These are phyloP conservation scores for Macrophomina phaseolina DNA, from an alignment of 2,329 filamentous ascomycete genomes.

Conservation along the genomic window DNA sequence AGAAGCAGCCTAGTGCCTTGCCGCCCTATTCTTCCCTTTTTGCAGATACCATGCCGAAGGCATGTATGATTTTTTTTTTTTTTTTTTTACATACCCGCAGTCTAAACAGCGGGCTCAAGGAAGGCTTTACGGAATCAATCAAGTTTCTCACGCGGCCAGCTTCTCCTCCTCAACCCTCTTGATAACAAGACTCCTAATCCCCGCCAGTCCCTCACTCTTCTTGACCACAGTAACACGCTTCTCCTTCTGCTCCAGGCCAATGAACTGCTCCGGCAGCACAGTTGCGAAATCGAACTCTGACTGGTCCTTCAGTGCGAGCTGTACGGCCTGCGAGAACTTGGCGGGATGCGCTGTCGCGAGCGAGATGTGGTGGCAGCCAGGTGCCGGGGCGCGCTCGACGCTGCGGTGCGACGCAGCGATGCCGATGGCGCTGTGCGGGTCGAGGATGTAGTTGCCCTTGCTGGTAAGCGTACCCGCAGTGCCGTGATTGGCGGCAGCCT, in stretches of 20 bases:
- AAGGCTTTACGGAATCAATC: too few relatives aligned
- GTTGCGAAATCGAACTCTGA: conserved; percentile 77
- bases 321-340: conserved; percentile 88
- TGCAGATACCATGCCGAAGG: too few relatives aligned
- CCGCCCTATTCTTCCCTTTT: too few relatives aligned
- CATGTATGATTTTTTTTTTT: too few relatives aligned
- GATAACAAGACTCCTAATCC: conserved; percentile 76
- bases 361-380: conserved; percentile 70
- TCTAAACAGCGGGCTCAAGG: too few relatives aligned
- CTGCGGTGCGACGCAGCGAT: conserved; percentile 77
- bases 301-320: conserved; percentile 74
- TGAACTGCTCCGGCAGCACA: conserved; percentile 81
- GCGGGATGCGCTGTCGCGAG: conserved; percentile 94
- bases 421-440: conserved; percentile 91
- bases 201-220: conserved; percentile 70
- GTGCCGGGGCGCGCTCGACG: conserved; percentile 51
- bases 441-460: conserved; percentile 73
- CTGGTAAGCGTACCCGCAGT: conserved; percentile 46
- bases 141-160: background rate
- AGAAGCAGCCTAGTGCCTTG: too few relatives aligned
- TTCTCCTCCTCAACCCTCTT: conserved; percentile 66
- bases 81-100: too few relatives aligned
- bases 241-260: conserved; percentile 77
- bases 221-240: conserved; percentile 73
- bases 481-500: conserved; percentile 48